Percentiles rank a stretch among this genome's conserved stretches.
phyloP scores from a whole-genome alignment of 164 flowering plant genomes.

The Warburgia ugandensis region DNA sequence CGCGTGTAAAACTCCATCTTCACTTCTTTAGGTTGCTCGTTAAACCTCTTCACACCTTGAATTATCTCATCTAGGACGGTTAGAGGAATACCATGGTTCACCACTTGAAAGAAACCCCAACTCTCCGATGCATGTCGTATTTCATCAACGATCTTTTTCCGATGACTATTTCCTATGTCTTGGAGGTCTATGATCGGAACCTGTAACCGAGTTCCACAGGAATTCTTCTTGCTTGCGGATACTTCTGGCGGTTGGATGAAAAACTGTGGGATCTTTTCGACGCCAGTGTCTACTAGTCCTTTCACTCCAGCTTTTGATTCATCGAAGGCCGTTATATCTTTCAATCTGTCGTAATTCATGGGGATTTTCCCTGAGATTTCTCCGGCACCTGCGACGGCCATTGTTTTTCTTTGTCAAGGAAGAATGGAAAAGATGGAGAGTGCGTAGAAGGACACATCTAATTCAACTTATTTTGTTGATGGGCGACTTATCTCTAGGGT shows the following conservation, averaged over 20 bases:
- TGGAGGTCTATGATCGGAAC: slow-evolving; percentile 29
- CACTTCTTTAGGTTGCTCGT: slow-evolving; percentile 31
- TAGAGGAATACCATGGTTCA: slow-evolving; percentile 43
- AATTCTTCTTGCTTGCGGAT: neutral
- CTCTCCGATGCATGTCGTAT: slow-evolving; percentile 27
- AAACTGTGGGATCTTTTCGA: slow-evolving; percentile 9
- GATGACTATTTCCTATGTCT: slow-evolving; percentile 4
- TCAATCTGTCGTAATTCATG: slow-evolving; percentile 9
- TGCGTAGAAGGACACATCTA: too few species aligned
- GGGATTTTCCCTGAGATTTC: too few species aligned
- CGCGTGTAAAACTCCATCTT: slow-evolving; percentile 29
- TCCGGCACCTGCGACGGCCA: too few species aligned
- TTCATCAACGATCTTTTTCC: slow-evolving; percentile 11
- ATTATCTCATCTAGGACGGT: slow-evolving; percentile 33
- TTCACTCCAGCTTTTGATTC: slow-evolving; percentile 17
- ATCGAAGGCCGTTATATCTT: slow-evolving; percentile 14
- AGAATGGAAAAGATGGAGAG: too few species aligned
- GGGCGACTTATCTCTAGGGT: too few species aligned
- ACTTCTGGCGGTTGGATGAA: slow-evolving; percentile 9
- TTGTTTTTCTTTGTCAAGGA: too few species aligned
- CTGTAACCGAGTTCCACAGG: neutral
- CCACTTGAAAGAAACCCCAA: slow-evolving; percentile 49
- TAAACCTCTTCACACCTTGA: slow-evolving; percentile 27
- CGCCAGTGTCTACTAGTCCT: slow-evolving; percentile 18
- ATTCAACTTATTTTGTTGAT: too few species aligned